phyloP scores from a whole-genome alignment of 192 early-diverging fungal genomes.

The Coemansia javaensis region DNA sequence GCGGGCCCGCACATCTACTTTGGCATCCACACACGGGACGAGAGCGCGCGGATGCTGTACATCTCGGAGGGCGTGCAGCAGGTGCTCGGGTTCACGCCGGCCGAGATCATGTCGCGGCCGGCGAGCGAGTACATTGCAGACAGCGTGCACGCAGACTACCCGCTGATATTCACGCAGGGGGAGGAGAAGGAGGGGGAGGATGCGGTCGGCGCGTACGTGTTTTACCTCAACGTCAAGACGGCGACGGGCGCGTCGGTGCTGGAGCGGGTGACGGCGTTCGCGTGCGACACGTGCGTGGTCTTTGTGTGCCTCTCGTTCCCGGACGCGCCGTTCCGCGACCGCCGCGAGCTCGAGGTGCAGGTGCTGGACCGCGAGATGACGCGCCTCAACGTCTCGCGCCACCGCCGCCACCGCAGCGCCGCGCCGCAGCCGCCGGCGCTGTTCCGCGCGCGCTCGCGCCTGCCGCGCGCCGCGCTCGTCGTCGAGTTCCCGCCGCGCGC shows the following conservation, averaged over 20 bases:
- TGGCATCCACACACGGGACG: conserved; percentile 31
- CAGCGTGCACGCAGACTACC: conserved; percentile 9
- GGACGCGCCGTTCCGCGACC: conserved; percentile 15
- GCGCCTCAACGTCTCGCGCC: conserved; percentile 17
- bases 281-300: conserved; percentile 29
- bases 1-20: no score
- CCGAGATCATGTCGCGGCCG: conserved; percentile 8
- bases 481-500: conserved; percentile 17
- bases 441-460: conserved; percentile 14
- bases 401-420: background rate
- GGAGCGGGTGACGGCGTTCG: conserved; percentile 27
- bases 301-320: conserved; percentile 24
- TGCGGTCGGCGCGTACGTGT: conserved; percentile 32
- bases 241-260: conserved; percentile 15
- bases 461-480: conserved; percentile 29
- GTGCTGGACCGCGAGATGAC: conserved; percentile 13
- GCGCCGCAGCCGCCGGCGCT: conserved; percentile 8
- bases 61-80: conserved; percentile 23
- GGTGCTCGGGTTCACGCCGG: conserved; percentile 25
- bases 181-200: conserved; percentile 16
- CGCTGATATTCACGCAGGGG: conserved; percentile 17
- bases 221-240: conserved; percentile 35
- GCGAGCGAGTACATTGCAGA: conserved; percentile 33
- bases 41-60: conserved; percentile 21
- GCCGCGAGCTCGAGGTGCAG: no score